Percentiles rank a stretch among this genome's conserved stretches.
Conservation (phyloP, 2,329 filamentous ascomycete genomes). For the Penicillium sp. region DNA sequence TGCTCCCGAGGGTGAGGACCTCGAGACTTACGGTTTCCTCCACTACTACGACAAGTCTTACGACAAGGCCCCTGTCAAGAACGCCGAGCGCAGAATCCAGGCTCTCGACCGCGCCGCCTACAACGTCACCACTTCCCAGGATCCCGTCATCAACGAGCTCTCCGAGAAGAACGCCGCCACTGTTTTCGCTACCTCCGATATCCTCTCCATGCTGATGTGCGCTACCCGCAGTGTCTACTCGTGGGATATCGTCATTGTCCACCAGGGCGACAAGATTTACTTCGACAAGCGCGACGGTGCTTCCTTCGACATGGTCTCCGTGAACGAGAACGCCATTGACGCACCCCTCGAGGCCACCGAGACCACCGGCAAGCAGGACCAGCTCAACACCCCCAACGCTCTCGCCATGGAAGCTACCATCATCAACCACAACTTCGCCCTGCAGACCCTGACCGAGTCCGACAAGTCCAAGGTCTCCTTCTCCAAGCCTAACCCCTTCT, state of each 20-base stretch:
- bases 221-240: slow-evolving; percentile 94
- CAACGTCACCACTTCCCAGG: slow-evolving; percentile 95
- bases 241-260: slow-evolving; percentile 94
- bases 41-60: slow-evolving; percentile 97
- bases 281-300: slow-evolving; percentile 97
- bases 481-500: slow-evolving; percentile 92
- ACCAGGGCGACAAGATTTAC: slow-evolving; percentile 95
- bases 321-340: slow-evolving; percentile 98
- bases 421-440: slow-evolving; percentile 99
- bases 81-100: slow-evolving; percentile 80
- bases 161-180: slow-evolving; percentile 94
- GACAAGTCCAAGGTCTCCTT: slow-evolving; percentile 78
- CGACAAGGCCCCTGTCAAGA: slow-evolving; percentile 91
- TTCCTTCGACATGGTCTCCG: slow-evolving; percentile 93
- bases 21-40: slow-evolving; percentile 94
- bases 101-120: slow-evolving; percentile 93
- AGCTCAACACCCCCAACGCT: slow-evolving; percentile 88
- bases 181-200: slow-evolving; percentile 95
- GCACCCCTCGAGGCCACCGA: slow-evolving; percentile 89
- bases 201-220: slow-evolving; percentile 99
- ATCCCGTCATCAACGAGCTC: slow-evolving; percentile 95
- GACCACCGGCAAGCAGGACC: slow-evolving; percentile 71
- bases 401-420: slow-evolving; percentile 97
- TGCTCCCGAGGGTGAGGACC: slow-evolving; percentile 88
- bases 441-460: slow-evolving; percentile 88